Conservation (phyloP, 768 basidiomycete species). For the Lepiota venenata region DNA sequence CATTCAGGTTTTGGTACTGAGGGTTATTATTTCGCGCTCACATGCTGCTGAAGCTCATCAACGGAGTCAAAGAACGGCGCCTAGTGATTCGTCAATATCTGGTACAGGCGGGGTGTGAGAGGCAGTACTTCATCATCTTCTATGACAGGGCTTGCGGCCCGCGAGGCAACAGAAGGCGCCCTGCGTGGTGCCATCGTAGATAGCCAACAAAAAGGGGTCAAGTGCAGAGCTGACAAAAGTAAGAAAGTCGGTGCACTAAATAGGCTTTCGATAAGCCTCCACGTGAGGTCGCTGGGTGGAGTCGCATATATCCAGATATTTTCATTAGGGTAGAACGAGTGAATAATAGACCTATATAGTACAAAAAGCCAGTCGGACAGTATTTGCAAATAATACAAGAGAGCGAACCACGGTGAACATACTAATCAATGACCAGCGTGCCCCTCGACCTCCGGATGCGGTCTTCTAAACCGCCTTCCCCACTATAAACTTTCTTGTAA, state of each 20-base stretch:
- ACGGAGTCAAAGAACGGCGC: constrained; percentile 68
- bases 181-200: constrained; percentile 48
- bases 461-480: constrained; percentile 74
- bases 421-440: constrained; percentile 60
- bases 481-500: constrained; percentile 82
- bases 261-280: neutral
- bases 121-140: constrained; percentile 40
- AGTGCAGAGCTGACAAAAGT: neutral
- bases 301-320: constrained; percentile 11
- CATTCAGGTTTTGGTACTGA: constrained; percentile 4
- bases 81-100: constrained; percentile 26
- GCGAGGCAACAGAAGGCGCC: constrained; percentile 48
- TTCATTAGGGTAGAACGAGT: neutral
- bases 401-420: neutral
- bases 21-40: constrained; percentile 24
- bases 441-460: constrained; percentile 70
- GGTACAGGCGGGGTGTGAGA: neutral
- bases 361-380: constrained; percentile 10
- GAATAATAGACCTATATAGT: constrained; percentile 7
- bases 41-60: constrained; percentile 85
- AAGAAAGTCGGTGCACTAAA: neutral
- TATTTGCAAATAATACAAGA: neutral
- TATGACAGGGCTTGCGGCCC: constrained; percentile 41
- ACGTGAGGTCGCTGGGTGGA: neutral
- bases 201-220: neutral